Evolutionary conservation across 106 monocot species (phyloP), one percentile per base, ranked within the genome.

Genomic region (Hemerocallis citrina): DNA sequence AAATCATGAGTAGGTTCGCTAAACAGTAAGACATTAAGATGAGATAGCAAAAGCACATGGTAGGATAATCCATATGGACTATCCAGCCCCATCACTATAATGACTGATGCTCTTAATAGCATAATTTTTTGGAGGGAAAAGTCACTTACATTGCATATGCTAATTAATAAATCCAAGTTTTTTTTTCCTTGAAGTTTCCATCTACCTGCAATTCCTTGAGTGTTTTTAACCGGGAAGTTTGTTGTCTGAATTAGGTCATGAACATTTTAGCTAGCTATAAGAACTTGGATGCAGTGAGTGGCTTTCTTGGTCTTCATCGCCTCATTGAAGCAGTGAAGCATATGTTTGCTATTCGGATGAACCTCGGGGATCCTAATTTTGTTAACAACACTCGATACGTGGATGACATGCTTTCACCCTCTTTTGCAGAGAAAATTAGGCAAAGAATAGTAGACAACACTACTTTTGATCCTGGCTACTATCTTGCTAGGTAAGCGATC

Each of bases 331-430:
- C 81, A 33, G 11, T 81, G 30, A 86, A 81, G 72, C 78, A 81
- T 64, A 81, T 81, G 81, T 60, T 86, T 21, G 77, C 77, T 43
- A 44, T 77, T 7, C 56, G 86, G 15, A 86, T 81, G 86, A 68
- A 86, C 38, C 77, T 86, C 5, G 86, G 86, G 4, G 86, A 86
- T 41, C 78, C 86, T 15, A 47, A 71, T 20, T 86, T 86, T 47
- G 77, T 86, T 38, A 52, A 81, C 34, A 40, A 59, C 31, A 66
- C 71, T 14, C 20, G 52, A 24, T 71, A 65, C 24, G 71, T 68
- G 37, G 47, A 57, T 22, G 62, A 63, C 4, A 86, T 86, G 86
- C 64, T 86, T 49, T 86, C 86, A 23, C 25, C 63, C 1, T 59
- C 71, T 32, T 74, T 77, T 39, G 75, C 81, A 6, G 77, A 81